Evolutionary conservation across 2,329 filamentous ascomycete genomes (phyloP).

Genomic region (Hymenoscyphus albidus): DNA sequence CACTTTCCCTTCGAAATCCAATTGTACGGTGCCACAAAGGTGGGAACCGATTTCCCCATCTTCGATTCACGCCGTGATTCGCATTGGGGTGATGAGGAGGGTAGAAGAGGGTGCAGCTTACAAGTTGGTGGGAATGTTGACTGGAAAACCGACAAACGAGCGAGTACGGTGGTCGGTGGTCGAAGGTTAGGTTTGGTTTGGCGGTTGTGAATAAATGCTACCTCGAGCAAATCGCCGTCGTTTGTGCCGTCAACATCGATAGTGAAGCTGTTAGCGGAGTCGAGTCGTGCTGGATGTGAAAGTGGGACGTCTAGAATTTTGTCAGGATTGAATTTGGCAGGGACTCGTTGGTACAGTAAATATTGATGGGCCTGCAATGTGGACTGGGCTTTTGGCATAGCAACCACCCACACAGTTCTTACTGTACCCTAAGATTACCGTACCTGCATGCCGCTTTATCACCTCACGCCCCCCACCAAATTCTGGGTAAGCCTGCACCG

Average conservation of each 20-base stretch:
- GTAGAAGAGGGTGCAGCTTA: constrained; percentile 13
- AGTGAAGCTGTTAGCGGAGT: constrained; percentile 4
- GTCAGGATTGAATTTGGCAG: constrained; percentile 1
- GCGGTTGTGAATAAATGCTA: constrained; percentile 1
- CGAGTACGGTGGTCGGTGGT: background rate
- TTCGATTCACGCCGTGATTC: background rate
- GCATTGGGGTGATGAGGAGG: background rate
- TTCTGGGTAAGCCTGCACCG: background rate
- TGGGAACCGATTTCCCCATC: background rate
- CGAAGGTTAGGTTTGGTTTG: background rate
- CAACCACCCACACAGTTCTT: constrained; percentile 1
- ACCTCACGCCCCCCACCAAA: background rate
- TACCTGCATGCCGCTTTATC: background rate
- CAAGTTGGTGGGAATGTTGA: constrained; percentile 4
- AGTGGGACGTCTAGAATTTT: constrained; percentile 1
- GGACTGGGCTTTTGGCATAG: constrained; percentile 4
- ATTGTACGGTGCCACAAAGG: constrained; percentile 14
- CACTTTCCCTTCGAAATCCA: constrained; percentile 12
- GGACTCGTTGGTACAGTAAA: background rate
- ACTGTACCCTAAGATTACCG: background rate
- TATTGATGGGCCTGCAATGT: background rate
- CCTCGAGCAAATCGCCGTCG: constrained; percentile 4
- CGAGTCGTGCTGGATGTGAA: background rate
- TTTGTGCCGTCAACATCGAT: constrained; percentile 3
- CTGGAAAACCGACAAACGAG: background rate